These are phyloP conservation scores for Termitomyces sp. DNA, from an alignment of 768 basidiomycete species.

Conservation along the genomic window DNA sequence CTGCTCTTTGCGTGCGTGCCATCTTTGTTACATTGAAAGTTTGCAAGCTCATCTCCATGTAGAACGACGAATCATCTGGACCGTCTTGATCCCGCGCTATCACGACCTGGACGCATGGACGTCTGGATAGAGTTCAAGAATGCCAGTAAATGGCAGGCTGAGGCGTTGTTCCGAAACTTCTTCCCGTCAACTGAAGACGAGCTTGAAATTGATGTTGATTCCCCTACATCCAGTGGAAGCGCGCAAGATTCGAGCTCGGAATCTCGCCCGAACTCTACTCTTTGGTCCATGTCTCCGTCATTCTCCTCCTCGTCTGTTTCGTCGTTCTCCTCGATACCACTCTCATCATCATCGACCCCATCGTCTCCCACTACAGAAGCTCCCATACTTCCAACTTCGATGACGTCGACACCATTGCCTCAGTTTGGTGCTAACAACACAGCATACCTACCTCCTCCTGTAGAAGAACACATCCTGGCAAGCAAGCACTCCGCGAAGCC, in stretches of 20 bases:
- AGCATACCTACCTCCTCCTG: conserved; percentile 61
- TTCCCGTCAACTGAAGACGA: conserved; percentile 74
- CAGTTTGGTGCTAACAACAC: conserved; percentile 56
- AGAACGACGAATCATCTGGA: conserved; percentile 93
- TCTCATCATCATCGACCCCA: conserved; percentile 39
- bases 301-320: conserved; percentile 20
- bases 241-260: neutral
- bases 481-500: conserved; percentile 64
- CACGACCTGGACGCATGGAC: conserved; percentile 91
- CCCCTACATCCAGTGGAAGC: conserved; percentile 1
- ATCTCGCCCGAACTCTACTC: conserved; percentile 15
- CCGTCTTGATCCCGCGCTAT: conserved; percentile 84
- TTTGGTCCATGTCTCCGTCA: conserved; percentile 24
- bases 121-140: conserved; percentile 91
- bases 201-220: conserved; percentile 26
- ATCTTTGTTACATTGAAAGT: neutral
- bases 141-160: conserved; percentile 81
- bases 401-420: conserved; percentile 22
- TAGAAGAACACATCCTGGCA: conserved; percentile 54
- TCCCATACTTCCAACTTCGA: conserved; percentile 15
- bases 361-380: conserved; percentile 28
- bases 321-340: conserved; percentile 35
- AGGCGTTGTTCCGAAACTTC: conserved; percentile 85
- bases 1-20: conserved; percentile 85
- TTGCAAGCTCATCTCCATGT: neutral